Evolutionary conservation across 352 stramenopile species (phyloP), one percentile per base, ranked within the genome.

Genomic region (Phytophthora citricola): DNA sequence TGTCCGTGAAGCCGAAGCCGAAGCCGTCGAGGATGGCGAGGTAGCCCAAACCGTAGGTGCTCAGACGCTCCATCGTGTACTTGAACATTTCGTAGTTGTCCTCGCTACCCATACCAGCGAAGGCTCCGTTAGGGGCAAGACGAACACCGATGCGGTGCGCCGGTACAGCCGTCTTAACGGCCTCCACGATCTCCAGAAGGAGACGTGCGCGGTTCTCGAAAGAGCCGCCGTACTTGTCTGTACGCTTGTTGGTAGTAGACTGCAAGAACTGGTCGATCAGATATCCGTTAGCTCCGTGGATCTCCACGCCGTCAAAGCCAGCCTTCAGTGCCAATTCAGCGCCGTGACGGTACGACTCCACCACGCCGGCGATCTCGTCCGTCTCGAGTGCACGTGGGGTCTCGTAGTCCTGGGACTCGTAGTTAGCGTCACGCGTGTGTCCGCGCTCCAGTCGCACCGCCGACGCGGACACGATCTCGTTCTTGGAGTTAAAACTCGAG

Each of bases 181-280:
- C 75, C 54, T 92, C 74, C 46, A 97, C 22, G 52, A 92, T 62
- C 65, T 96, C 82, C 1, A 78, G 48, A 31, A 96, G 64, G n/a
- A 97, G 78, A 26, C 81, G 75, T 11, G 69, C 67, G 15, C 91
- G 86, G 69, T 97, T 96, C 66, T 96, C 89, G 29, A 92, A 74
- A 46, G 69, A 89, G 22, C 91, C 90, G 11, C 90, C 91, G 56
- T 97, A 97, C 57, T 89, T 67, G 55, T 74, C 66, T 27, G 66
- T 63, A 29, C 66, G 66, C 22, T 70, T 66, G 45, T 74, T 74
- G n/a, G 76, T 96, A 75, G 31, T 58, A 12, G 69, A 76, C 62
- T 94, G 79, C 29, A 98, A 62, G 69, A 97, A 97, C 67, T 97
- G 74, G 63, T 97, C 90, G 50, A 98, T 68, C 27, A 98, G 71